Percentiles rank a stretch among this genome's conserved stretches.
Conservation (phyloP, 1,139 yeast genomes). For the Blastobotrys petasosporus region DNA sequence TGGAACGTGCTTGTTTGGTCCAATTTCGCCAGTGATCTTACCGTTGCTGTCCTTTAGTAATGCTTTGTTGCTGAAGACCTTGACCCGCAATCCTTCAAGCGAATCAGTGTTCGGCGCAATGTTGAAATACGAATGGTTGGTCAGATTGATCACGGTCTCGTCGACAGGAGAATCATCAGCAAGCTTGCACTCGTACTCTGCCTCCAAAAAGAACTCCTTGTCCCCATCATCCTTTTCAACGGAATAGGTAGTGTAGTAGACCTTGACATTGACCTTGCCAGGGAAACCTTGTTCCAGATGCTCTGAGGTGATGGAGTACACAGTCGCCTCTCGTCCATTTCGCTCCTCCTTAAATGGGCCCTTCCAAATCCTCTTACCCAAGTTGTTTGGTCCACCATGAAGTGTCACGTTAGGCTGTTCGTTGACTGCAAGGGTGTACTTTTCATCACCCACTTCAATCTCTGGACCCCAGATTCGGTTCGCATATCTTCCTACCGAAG, state of each 20-base stretch:
- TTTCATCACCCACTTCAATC: conserved; percentile 40
- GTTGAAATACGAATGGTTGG: conserved; percentile 62
- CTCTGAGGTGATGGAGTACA: conserved; percentile 34
- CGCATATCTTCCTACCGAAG: conserved; percentile 60
- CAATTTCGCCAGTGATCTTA: conserved; percentile 49
- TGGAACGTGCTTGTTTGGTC: conserved; percentile 30
- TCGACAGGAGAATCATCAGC: conserved; percentile 37
- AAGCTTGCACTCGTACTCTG: conserved; percentile 47
- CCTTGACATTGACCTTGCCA: conserved; percentile 43
- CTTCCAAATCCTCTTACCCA: conserved; percentile 40
- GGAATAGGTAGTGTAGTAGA: conserved; percentile 39
- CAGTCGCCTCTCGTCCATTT: conserved; percentile 32
- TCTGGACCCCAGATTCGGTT: conserved; percentile 50
- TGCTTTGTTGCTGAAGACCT: conserved; percentile 30
- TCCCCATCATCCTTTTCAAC: conserved; percentile 18
- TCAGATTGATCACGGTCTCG: conserved; percentile 51
- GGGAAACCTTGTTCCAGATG: conserved; percentile 53
- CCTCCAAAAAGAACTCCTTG: conserved; percentile 29
- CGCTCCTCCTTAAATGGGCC: conserved; percentile 45
- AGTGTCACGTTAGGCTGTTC: conserved; percentile 39
- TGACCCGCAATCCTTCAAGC: conserved; percentile 30
- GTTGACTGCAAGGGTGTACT: conserved; percentile 41
- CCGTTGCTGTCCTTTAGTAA: conserved; percentile 39
- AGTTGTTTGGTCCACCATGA: conserved; percentile 51
- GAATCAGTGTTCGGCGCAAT: conserved; percentile 30